phyloP scores from a whole-genome alignment of 441 rosid genomes.

The Bocquillonia castaneifolia region DNA sequence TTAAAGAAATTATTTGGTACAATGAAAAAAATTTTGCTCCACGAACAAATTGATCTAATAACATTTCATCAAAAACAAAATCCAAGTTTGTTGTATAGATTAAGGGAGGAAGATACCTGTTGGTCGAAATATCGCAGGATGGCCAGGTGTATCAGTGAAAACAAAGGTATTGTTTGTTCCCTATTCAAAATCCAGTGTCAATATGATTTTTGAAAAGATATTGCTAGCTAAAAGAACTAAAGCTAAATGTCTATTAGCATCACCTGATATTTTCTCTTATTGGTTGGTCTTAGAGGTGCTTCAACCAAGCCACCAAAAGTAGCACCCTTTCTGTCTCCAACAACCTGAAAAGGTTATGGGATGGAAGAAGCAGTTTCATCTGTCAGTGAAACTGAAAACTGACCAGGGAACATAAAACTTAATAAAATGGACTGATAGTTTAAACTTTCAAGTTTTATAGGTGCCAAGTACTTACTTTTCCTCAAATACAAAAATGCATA shows the following conservation, averaged over 20 bases:
- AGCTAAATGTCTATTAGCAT: slow-evolving; percentile 7
- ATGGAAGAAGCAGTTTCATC: slow-evolving; percentile 5
- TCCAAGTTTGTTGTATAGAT: background rate
- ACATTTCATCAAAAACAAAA: background rate
- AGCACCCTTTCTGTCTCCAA: slow-evolving; percentile 84
- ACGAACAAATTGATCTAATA: background rate
- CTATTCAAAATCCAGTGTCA: slow-evolving; percentile 40
- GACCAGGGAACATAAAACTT: too few species aligned
- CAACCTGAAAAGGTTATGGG: slow-evolving; percentile 46
- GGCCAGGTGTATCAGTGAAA: slow-evolving; percentile 69
- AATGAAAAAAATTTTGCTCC: background rate
- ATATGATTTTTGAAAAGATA: background rate
- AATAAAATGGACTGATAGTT: too few species aligned
- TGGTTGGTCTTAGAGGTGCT: slow-evolving; percentile 77
- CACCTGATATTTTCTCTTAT: slow-evolving; percentile 78
- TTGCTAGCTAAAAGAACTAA: slow-evolving; percentile 1
- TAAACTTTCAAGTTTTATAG: too few species aligned
- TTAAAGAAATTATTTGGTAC: too few species aligned
- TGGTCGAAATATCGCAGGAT: slow-evolving; percentile 61
- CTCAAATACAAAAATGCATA: too few species aligned
- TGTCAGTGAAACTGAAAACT: background rate
- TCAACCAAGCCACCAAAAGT: slow-evolving; percentile 94
- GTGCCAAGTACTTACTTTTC: background rate
- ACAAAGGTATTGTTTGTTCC: slow-evolving; percentile 87
- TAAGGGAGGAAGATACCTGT: slow-evolving; percentile 48